Base-by-base conservation (phyloP, 768 basidiomycete genomes). In the Tylopilus intermedius region DNA sequence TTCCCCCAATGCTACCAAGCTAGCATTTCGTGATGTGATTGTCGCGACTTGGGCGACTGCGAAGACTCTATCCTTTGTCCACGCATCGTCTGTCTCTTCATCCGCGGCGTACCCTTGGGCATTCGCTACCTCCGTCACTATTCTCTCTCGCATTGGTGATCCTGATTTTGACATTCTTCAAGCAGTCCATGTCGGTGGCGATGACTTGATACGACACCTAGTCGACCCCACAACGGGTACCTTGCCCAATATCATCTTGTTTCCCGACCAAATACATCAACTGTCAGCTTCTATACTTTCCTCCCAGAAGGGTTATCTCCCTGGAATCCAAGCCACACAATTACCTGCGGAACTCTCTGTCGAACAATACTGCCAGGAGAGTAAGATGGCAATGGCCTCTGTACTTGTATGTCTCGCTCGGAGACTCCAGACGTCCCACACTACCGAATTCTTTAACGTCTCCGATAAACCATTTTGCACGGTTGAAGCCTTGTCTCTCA, bases 381-480 rank as follows among this genome's bases (percentile, higher is more conserved):
- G 58, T 22, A 70, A 56, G 54, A 58, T 59, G 58, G 72, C 71
- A 53, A 70, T 72, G 45, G 70, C 73, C 42, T 72, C 72, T 35
- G 63, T 77, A 21, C 59, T 78, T 30, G 68, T 79, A 48, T 72
- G 73, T 33, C 69, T 79, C 14, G 77, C 78, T 18, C 77, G 76
- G 56, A 62, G 71, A 26, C 68, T 75, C 18, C 79, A 79, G 56
- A 52, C 58, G 8, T 62, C 64, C 7, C 60, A 67, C n/a, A 35
- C 60, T 18, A 51, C 60, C n/a, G 60, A 59, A 43, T 30, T 58
- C 5, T 54, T 71, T 39, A 62, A 56, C 22, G 58, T 62, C 29
- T 61, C 62, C 38, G 56, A 55, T 18, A 68, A 64, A 37, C 58
- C 63, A 1, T 61, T 72, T 42, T 67, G 67, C 22, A 60, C 68